Base-by-base conservation (phyloP, 1,284 basidiomycete genomes). In the Malassezia equina region DNA sequence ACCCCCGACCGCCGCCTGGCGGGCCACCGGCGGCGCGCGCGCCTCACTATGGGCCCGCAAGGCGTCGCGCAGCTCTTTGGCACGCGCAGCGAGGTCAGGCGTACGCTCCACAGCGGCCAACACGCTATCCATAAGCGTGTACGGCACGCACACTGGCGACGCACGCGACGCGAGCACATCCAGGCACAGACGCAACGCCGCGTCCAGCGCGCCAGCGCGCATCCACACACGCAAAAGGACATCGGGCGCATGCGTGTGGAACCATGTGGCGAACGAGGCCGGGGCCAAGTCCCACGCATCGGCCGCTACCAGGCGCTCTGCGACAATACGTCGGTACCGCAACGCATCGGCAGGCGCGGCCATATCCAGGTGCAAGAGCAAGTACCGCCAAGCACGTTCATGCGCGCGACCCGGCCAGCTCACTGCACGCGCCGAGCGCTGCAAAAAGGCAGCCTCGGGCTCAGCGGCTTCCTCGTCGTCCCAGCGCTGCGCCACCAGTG, bases 351-450 rank as follows among this genome's bases (percentile, higher is more conserved):
- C 90, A 5, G 19, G 31, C 23, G 25, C 21, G 67, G 91, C 82
- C 47, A 85, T 82, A 52, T 83, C 81, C 51, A 96, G 78, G 23
- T 85, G 81, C 62, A 84, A 80, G 59, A 86, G 84, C 45, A 98
- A 80, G 73, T 90, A 91, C 65, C 86, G 80, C 86, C 90, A 90
- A 2, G 86, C 90, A 56, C 87, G 82, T 58, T 88, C 85, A 17
- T 84, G 80, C 24, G 84, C 79, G 1, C 85, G 81, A 1, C 90
- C 90, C 33, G 84, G 80, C 84, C 91, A 93, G 1, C 86, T 84
- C 1, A 83, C 61, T 17, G 64, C 62, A 51, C 65, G 63, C 15
- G 67, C 59, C 17, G 65, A 67, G 7, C 55, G 43, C 24, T 46
- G 51, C 39, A 73, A 39, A 50, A 70, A 73, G 12, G 61, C 29